A percentile compares a stretch with the other conserved stretches of the same genome.
Conservation (phyloP, 208 protist species). For the Wallacemonas rigidus region DNA sequence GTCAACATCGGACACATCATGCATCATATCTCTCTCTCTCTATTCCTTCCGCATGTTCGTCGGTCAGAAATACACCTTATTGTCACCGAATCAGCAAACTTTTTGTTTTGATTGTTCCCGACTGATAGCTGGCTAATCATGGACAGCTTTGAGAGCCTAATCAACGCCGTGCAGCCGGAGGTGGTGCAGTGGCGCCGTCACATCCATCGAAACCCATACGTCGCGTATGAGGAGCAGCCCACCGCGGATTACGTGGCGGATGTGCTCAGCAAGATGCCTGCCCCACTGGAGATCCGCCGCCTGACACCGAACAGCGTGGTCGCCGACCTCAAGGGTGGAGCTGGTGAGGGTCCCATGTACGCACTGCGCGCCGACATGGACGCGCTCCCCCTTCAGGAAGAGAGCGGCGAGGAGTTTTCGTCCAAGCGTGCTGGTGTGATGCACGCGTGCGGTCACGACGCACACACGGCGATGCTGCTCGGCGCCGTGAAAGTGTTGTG, state of each 20-base stretch:
- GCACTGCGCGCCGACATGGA: conserved; percentile 58
- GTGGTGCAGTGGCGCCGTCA: conserved; percentile 61
- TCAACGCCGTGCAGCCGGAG: conserved; percentile 35
- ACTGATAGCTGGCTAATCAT: conserved; percentile 13
- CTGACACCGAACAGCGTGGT: conserved; percentile 48
- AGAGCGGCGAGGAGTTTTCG: conserved; percentile 45
- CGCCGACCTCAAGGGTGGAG: conserved; percentile 46
- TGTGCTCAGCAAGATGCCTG: conserved; percentile 37
- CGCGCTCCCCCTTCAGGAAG: conserved; percentile 43
- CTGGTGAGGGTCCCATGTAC: conserved; percentile 45
- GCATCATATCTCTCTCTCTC: neutral
- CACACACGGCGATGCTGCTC: conserved; percentile 54
- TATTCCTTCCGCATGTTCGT: conserved; percentile 8
- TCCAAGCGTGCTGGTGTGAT: conserved; percentile 49
- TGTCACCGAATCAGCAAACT: too few relatives aligned
- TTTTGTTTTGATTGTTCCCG: too few relatives aligned
- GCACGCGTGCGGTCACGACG: conserved; percentile 56
- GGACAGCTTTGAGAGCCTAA: conserved; percentile 26
- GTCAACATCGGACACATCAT: too few relatives aligned
- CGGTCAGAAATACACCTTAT: conserved; percentile 21
- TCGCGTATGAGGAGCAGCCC: conserved; percentile 45
- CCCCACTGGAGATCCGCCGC: conserved; percentile 44
- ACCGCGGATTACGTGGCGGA: conserved; percentile 52
- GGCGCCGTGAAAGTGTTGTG: conserved; percentile 56
- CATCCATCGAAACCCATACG: conserved; percentile 54